These are phyloP conservation scores for Paraphoma chrysanthemicola DNA, from an alignment of 2,329 filamentous ascomycete genomes.

Conservation along the genomic window DNA sequence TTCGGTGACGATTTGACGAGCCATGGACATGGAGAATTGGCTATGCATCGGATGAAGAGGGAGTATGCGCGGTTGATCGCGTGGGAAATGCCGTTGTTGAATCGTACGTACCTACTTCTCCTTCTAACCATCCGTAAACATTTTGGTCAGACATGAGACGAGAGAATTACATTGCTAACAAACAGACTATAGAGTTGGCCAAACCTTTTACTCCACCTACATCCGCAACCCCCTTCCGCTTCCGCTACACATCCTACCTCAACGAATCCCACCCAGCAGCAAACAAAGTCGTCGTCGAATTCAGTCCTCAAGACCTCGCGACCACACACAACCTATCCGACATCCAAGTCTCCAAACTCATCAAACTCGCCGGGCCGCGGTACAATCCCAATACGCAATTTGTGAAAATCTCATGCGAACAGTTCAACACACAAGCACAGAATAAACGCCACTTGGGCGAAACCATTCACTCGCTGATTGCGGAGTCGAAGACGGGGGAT, in stretches of 20 bases:
- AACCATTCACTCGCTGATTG: conserved; percentile 74
- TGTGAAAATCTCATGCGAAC: conserved; percentile 90
- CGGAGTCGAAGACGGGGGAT: conserved; percentile 74
- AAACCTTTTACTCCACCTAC: conserved; percentile 80
- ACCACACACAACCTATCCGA: conserved; percentile 70
- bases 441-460: conserved; percentile 96
- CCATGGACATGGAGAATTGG: conserved; percentile 84
- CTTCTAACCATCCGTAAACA: no score
- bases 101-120: conserved; percentile 66
- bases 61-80: conserved; percentile 86
- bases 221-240: conserved; percentile 76
- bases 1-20: conserved; percentile 84
- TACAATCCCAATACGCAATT: conserved; percentile 86
- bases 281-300: conserved; percentile 93
- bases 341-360: conserved; percentile 68
- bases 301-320: conserved; percentile 75
- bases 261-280: conserved; percentile 91
- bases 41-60: conserved; percentile 85
- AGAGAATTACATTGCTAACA: not conserved
- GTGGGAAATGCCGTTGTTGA: conserved; percentile 94
- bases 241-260: conserved; percentile 97
- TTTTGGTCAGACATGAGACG: no score
- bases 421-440: conserved; percentile 86
- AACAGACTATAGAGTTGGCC: conserved; percentile 69
- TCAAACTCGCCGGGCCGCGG: conserved; percentile 83